Conservation (phyloP, 2,329 filamentous ascomycete species). For the Fonsecaea pugnacius region DNA sequence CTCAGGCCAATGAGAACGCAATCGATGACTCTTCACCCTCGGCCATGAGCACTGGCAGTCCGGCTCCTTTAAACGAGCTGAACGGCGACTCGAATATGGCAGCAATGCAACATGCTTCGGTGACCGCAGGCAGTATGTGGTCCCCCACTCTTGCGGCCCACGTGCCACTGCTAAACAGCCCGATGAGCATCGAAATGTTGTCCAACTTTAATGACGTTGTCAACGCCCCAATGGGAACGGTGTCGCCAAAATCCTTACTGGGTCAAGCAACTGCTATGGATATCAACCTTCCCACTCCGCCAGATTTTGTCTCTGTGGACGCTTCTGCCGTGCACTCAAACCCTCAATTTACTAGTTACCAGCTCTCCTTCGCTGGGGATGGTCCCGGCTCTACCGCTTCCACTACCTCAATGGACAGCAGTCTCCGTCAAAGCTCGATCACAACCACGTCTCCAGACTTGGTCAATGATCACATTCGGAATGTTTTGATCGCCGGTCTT, state of each 20-base stretch:
- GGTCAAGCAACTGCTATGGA: conserved; percentile 63
- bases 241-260: conserved; percentile 76
- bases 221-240: conserved; percentile 65
- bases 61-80: conserved; percentile 86
- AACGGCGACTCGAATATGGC: conserved; percentile 73
- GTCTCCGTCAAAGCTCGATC: conserved; percentile 63
- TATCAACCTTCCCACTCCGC: conserved; percentile 80
- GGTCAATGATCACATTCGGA: conserved; percentile 68
- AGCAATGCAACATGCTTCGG: conserved; percentile 32
- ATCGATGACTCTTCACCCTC: conserved; percentile 94
- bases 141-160: conserved; percentile 71
- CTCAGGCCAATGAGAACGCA: conserved; percentile 73
- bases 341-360: conserved; percentile 61
- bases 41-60: conserved; percentile 91
- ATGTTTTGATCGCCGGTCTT: conserved; percentile 65
- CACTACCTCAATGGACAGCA: conserved; percentile 60
- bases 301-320: conserved; percentile 74
- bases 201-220: conserved; percentile 77
- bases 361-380: conserved; percentile 46
- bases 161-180: conserved; percentile 66
- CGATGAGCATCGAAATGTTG: conserved; percentile 75
- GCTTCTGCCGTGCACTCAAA: conserved; percentile 58
- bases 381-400: conserved; percentile 53
- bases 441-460: conserved; percentile 66
- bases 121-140: conserved; percentile 68